Base-by-base conservation (phyloP, 163 green algal species). In the Volvox carteri region DNA sequence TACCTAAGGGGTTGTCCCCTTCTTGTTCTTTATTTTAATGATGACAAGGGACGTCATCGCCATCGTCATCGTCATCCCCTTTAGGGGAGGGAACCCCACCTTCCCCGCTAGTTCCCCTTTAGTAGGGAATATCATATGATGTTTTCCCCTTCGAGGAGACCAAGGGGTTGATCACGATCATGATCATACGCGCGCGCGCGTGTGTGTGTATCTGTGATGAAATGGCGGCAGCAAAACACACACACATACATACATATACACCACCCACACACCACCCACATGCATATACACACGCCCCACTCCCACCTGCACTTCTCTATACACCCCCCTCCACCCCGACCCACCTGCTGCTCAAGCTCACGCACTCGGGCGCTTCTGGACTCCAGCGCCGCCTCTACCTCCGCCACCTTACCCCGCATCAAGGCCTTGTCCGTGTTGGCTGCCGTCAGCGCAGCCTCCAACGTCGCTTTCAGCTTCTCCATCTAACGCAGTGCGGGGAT, bases 301-400 rank as follows among this genome's bases (percentile, higher is more conserved):
- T n/a, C n/a, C n/a, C n/a, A n/a, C n/a, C n/a, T n/a, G n/a, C n/a
- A n/a, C n/a, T n/a, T n/a, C n/a, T 58, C 48, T 58, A 23, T 68
- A 68, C n/a, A 18, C 21, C 37, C 4, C 72, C 42, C 39, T 60
- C 28, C 54, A 60, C 16, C 16, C 12, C 16, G 16, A 48, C 76
- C 7, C 56, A 86, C 58, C 79, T 68, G 42, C 62, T 86, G 79
- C n/a, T 86, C 79, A n/a, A 86, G 46, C 62, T 86, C n/a, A 18
- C 37, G n/a, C n/a, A 86, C 65, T 6, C 44, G 42, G 37, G 42
- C 79, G 7, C n/a, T 18, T 21, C 58, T 75, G 37, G 79, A 42
- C 79, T 46, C 46, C 42, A 81, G 65, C 33, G n/a, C 28, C 25
- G 4, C 25, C 46, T 88, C 81, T 46, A 73, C 14, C 23, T 88